phyloP scores from a whole-genome alignment of 1,284 basidiomycete genomes.

The Tylopilus sp. region DNA sequence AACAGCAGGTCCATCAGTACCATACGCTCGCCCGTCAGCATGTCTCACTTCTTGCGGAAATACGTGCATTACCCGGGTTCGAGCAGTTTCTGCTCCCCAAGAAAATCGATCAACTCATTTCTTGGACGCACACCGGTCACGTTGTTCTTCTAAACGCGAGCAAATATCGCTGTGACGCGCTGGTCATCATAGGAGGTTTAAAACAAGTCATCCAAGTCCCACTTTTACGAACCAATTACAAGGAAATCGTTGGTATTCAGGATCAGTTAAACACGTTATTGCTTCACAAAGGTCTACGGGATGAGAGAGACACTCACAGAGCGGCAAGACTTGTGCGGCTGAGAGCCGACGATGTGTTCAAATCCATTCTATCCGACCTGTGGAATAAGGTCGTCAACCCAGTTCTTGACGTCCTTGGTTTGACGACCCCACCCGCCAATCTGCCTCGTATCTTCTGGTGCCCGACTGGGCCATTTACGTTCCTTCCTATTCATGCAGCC shows the following conservation, averaged over 20 bases:
- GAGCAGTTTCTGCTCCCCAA: constrained; percentile 19
- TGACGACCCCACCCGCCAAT: neutral
- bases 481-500: constrained; percentile 28
- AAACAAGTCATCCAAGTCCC: too few relatives aligned
- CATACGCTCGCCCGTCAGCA: neutral
- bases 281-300: too few relatives aligned
- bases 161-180: constrained; percentile 10
- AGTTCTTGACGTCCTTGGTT: constrained; percentile 8
- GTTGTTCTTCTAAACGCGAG: constrained; percentile 21
- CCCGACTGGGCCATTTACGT: constrained; percentile 16
- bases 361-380: constrained; percentile 7
- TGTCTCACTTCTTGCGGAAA: neutral
- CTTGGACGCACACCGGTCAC: neutral
- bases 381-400: constrained; percentile 18
- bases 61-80: constrained; percentile 8
- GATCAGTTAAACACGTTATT: too few relatives aligned
- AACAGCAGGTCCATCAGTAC: too few relatives aligned
- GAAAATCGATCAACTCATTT: constrained; percentile 9
- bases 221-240: constrained; percentile 2
- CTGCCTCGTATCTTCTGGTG: constrained; percentile 23
- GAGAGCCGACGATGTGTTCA: neutral
- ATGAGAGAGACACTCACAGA: neutral
- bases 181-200: neutral
- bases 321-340: neutral
- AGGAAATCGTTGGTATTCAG: neutral